A percentile compares a stretch with the other conserved stretches of the same genome.
Evolutionary conservation across 2,329 filamentous ascomycete genomes (phyloP).

Genomic region (Botrytis galanthina): DNA sequence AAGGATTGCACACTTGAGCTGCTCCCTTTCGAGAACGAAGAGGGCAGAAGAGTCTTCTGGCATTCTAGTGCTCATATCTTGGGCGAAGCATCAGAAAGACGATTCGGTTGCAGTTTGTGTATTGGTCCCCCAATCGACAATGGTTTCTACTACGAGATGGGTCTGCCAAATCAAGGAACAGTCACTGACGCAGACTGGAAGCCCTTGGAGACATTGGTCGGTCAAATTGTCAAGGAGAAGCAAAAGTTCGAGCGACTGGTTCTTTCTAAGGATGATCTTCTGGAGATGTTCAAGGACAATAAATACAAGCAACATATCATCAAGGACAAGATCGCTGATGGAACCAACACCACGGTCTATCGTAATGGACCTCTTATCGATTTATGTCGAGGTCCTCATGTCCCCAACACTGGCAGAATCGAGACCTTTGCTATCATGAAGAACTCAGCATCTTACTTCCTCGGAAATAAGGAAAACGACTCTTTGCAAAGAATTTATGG

Average conservation of each 20-base stretch:
- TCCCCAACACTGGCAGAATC: slow-evolving; percentile 88
- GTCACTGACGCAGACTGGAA: slow-evolving; percentile 80
- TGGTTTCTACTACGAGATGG: slow-evolving; percentile 98
- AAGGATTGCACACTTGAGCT: slow-evolving; percentile 81
- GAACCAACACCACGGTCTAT: slow-evolving; percentile 90
- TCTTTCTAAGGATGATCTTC: slow-evolving; percentile 84
- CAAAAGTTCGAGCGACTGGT: slow-evolving; percentile 89
- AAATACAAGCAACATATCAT: slow-evolving; percentile 99
- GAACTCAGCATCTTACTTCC: slow-evolving; percentile 75
- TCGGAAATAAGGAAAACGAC: slow-evolving; percentile 90
- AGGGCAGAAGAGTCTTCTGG: slow-evolving; percentile 94
- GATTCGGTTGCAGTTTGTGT: slow-evolving; percentile 88
- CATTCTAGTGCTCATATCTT: slow-evolving; percentile 93
- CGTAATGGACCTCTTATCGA: slow-evolving; percentile 89
- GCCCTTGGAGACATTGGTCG: slow-evolving; percentile 75
- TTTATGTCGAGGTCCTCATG: slow-evolving; percentile 91
- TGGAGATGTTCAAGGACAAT: slow-evolving; percentile 97
- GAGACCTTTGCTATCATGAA: slow-evolving; percentile 95
- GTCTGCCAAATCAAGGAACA: slow-evolving; percentile 65
- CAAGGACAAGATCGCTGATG: slow-evolving; percentile 84
- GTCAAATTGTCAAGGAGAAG: slow-evolving; percentile 91
- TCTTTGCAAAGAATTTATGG: slow-evolving; percentile 95
- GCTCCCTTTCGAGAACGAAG: slow-evolving; percentile 70
- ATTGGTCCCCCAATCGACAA: slow-evolving; percentile 90
- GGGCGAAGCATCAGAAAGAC: slow-evolving; percentile 88